A percentile compares a stretch with the other conserved stretches of the same genome.
Evolutionary conservation across 1,284 basidiomycete species (phyloP).

Genomic region (Cutaneotrichosporon sp.): DNA sequence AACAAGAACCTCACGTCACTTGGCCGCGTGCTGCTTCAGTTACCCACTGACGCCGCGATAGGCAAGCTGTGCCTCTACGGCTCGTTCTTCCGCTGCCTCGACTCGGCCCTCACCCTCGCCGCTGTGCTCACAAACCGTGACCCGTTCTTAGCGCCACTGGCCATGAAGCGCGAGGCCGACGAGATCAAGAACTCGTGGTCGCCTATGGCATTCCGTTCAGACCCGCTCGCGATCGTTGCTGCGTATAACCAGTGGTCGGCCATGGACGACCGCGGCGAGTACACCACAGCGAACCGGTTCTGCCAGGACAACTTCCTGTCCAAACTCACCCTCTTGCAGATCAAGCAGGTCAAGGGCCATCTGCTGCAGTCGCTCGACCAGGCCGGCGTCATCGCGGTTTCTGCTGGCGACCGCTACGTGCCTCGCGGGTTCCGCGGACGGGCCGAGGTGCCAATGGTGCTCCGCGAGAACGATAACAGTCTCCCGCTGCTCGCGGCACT

Average conservation of each 20-base stretch:
- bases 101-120: slow-evolving; percentile 83
- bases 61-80: slow-evolving; percentile 88
- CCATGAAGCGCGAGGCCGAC: slow-evolving; percentile 56
- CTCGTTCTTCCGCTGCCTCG: slow-evolving; percentile 89
- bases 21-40: slow-evolving; percentile 80
- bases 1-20: slow-evolving; percentile 77
- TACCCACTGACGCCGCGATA: slow-evolving; percentile 87
- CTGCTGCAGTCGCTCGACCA: slow-evolving; percentile 75
- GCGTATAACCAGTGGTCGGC: slow-evolving; percentile 82
- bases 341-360: slow-evolving; percentile 81
- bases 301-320: slow-evolving; percentile 84
- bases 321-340: slow-evolving; percentile 76
- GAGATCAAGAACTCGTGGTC: slow-evolving; percentile 78
- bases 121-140: slow-evolving; percentile 87
- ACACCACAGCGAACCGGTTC: slow-evolving; percentile 69
- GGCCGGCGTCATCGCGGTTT: slow-evolving; percentile 76
- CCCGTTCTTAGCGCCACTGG: slow-evolving; percentile 78
- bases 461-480: slow-evolving; percentile 74
- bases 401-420: slow-evolving; percentile 60
- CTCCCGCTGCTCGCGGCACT: slow-evolving; percentile 79
- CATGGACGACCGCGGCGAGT: slow-evolving; percentile 66
- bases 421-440: slow-evolving; percentile 32
- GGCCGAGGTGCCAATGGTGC: slow-evolving; percentile 60
- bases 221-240: slow-evolving; percentile 73
- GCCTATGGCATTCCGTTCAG: slow-evolving; percentile 70